Base-by-base conservation (phyloP, 345 rosid species). In the Hibiscus tridactylites region DNA sequence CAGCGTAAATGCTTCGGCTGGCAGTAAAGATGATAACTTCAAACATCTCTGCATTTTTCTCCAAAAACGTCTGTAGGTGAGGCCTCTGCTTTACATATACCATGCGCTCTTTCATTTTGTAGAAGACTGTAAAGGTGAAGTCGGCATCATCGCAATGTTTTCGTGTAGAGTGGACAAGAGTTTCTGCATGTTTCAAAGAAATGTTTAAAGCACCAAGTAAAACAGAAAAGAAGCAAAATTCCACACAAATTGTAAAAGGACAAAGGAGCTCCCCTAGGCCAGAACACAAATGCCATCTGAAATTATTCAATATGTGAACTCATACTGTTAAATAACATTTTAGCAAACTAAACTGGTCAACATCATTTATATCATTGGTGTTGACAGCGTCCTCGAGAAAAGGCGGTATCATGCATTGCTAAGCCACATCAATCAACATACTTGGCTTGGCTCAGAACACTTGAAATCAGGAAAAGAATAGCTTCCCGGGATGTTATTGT, bases 61-160 rank as follows among this genome's bases (percentile, higher is more conserved):
- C 88, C 87, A 93, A 84, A 85, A 93, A 93, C 68, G 73, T 78
- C 65, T 83, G 83, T 63, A 91, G 89, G 81, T 89, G 72, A 76
- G 98, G 98, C 91, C 98, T 87, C 83, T 85, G 81, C 76, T 81
- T 93, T 64, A 93, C 98, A 49, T 88, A 89, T 21, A 93, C 97
- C 1, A 81, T 87, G 77, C 88, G 91, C 76, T 93, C 98, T 84
- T 85, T 85, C 93, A 88, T 79, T 77, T 93, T 89, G 88, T 89
- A 93, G 68, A 89, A 85, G 60, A 91, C 93, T 76, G 77, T 81
- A 74, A 93, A 89, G 53, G 91, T 85, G 83, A 93, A 93, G 84
- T 93, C 93, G 17, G 93, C 92, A 83, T 73, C 87, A 63, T 76
- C 86, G 78, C 92, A 87, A 29, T 82, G 80, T 76, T 93, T 93